Percentiles rank a stretch among this genome's conserved stretches.
These are phyloP conservation scores for Rhynchosporium agropyri DNA, from an alignment of 2,329 filamentous ascomycete species.

Conservation along the genomic window DNA sequence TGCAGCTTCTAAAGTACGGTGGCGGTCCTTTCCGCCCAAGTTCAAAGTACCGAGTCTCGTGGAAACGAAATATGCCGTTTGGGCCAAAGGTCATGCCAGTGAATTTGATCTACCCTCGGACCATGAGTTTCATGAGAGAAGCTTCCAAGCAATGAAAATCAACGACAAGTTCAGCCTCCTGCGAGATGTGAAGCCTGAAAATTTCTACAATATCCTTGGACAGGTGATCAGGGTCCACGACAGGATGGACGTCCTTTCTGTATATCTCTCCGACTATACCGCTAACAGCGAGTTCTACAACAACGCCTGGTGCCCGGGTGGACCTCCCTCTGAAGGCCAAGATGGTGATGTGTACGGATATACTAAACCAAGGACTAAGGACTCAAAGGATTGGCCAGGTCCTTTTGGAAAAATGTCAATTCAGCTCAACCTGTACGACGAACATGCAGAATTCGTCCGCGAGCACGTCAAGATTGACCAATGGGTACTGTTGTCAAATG, in stretches of 20 bases:
- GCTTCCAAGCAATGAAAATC: slow-evolving; percentile 47
- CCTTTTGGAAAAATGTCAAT: slow-evolving; percentile 74
- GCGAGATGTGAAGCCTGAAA: slow-evolving; percentile 57
- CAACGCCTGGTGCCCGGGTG: slow-evolving; percentile 41
- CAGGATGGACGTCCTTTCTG: slow-evolving; percentile 51
- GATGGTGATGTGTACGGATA: slow-evolving; percentile 63
- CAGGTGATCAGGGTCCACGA: slow-evolving; percentile 66
- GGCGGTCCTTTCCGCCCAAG: slow-evolving; percentile 28
- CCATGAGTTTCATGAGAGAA: slow-evolving; percentile 48
- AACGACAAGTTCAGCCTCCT: slow-evolving; percentile 66
- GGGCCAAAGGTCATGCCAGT: slow-evolving; percentile 50
- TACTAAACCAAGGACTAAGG: slow-evolving; percentile 40
- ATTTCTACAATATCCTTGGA: slow-evolving; percentile 72
- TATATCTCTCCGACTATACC: slow-evolving; percentile 87
- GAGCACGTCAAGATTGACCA: slow-evolving; percentile 58
- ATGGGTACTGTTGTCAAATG: slow-evolving; percentile 70
- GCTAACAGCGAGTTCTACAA: slow-evolving; percentile 64
- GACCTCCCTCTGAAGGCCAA: slow-evolving; percentile 41
- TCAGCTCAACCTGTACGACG: slow-evolving; percentile 70
- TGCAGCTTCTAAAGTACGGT: slow-evolving; percentile 17
- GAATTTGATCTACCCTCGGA: slow-evolving; percentile 49
- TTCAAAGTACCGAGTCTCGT: slow-evolving; percentile 22
- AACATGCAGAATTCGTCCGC: slow-evolving; percentile 63
- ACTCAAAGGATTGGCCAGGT: slow-evolving; percentile 63
- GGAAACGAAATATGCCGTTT: slow-evolving; percentile 49